Conservation (phyloP, 1,139 yeast species). For the Scheffersomyces quercinus region DNA sequence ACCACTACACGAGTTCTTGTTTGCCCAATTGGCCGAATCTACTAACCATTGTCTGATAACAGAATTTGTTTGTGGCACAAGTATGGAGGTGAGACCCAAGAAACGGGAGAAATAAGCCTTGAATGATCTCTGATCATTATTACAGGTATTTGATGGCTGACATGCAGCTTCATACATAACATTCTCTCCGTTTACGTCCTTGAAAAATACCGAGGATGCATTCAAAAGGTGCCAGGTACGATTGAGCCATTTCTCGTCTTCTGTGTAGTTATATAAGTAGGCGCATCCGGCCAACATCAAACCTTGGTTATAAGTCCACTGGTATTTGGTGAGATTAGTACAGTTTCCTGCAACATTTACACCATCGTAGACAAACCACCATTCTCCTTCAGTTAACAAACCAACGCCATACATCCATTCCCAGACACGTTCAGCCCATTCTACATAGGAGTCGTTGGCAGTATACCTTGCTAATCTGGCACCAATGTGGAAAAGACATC, state of each 20-base stretch:
- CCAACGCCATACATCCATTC: conserved; percentile 63
- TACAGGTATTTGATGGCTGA: conserved; percentile 50
- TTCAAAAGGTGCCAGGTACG: conserved; percentile 52
- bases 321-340: conserved; percentile 48
- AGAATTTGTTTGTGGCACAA: conserved; percentile 53
- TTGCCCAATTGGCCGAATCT: conserved; percentile 49
- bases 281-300: conserved; percentile 72
- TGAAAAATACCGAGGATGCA: conserved; percentile 53
- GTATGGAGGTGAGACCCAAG: conserved; percentile 57
- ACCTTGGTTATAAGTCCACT: conserved; percentile 86
- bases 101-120: conserved; percentile 71
- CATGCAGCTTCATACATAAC: conserved; percentile 73
- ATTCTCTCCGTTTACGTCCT: conserved; percentile 3
- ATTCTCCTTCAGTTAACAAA: conserved; percentile 41
- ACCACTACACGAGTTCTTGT: conserved; percentile 67
- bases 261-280: conserved; percentile 66
- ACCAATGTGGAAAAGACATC: conserved; percentile 73
- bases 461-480: conserved; percentile 79
- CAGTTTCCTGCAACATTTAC: conserved; percentile 63
- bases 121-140: conserved; percentile 76
- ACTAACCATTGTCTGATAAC: conserved; percentile 46
- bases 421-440: conserved; percentile 67
- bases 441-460: conserved; percentile 58
- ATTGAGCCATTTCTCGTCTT: conserved; percentile 54
- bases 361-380: conserved; percentile 62